Base-by-base conservation (phyloP, 495 filamentous ascomycete genomes). In the Hamigera avellanea region DNA sequence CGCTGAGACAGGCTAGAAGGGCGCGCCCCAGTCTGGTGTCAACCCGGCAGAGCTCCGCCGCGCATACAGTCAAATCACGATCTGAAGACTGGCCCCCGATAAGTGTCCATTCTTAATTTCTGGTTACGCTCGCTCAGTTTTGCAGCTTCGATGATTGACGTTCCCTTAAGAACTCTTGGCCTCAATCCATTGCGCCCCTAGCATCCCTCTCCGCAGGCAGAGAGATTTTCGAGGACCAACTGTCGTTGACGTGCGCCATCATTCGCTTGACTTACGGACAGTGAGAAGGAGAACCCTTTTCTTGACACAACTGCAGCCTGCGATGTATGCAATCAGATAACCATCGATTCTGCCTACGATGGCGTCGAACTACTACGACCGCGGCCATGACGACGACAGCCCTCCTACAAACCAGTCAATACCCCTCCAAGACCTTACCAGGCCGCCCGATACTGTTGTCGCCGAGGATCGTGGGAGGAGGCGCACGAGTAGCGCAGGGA, bases 381-480 rank as follows among this genome's bases (percentile, higher is more conserved):
- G 67, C 50, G 58, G 64, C 43, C 57, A 68, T 43, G 51, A 55
- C 41, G 47, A 66, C 43, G 61, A 64, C 35, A 50, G 58, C 19
- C 49, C 65, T 40, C 44, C 70, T 26, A 55, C 73, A 21, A 61
- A 72, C 33, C 80, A 85, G 41, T 81, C 80, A 28, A 93, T 95
- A 58, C 86, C 88, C 32, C 66, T 95, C 33, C 81, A 81, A 54
- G 79, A 93, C 55, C 76, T 95, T 33, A 75, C 77, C 19, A 69
- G 74, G 36, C 62, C 71, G 23, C 68, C 74, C 31, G 72, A 70
- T 40, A 36, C 42, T 37, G 26, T 34, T 35, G 41, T 45, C 45
- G 33, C 49, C 33, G 42, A 55, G 32, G 41, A 62, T 17, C 48
- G 50, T 33, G 52, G 52, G 6, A 46, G 52, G 45, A 46, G 48